These are phyloP conservation scores for Arthrobotrys pseudoclavata DNA, from an alignment of 2,329 filamentous ascomycete species.

Conservation along the genomic window DNA sequence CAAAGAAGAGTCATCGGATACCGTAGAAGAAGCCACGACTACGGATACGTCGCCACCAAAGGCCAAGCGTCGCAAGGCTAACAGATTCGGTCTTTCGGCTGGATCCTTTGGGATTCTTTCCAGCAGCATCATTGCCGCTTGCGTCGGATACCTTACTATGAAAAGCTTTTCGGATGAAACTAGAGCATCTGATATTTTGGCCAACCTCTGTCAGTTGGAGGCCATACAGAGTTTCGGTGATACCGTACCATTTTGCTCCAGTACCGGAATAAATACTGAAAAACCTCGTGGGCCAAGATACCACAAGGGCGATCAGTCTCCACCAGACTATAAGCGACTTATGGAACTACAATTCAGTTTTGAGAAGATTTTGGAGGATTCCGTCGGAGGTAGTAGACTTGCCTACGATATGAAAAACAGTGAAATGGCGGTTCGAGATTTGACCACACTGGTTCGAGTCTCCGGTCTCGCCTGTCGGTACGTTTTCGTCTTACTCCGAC, in stretches of 20 bases:
- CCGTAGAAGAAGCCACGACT: conserved; percentile 43
- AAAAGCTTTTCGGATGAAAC: conserved; percentile 36
- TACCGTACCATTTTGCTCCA: conserved; percentile 41
- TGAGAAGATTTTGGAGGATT: conserved; percentile 79
- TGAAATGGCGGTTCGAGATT: conserved; percentile 79
- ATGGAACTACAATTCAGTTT: conserved; percentile 82
- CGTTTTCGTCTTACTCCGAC: not conserved
- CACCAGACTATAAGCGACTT: conserved; percentile 66
- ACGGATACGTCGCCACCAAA: conserved; percentile 2
- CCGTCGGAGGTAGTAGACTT: conserved; percentile 75
- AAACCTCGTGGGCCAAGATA: conserved; percentile 35
- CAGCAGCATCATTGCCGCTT: conserved; percentile 25
- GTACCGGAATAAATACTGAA: not conserved
- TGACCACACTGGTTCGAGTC: conserved; percentile 79
- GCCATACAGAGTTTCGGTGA: conserved; percentile 49
- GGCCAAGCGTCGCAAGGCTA: conserved; percentile 33
- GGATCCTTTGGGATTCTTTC: conserved; percentile 15
- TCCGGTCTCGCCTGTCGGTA: conserved; percentile 61
- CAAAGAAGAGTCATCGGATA: conserved; percentile 45
- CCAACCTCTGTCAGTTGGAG: conserved; percentile 40
- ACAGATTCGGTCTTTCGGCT: conserved; percentile 5
- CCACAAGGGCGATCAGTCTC: conserved; percentile 49
- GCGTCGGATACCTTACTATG: conserved; percentile 24
- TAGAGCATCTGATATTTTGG: conserved; percentile 26
- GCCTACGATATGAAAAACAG: conserved; percentile 84